Base-by-base conservation (phyloP, 2,329 filamentous ascomycete genomes). In the Pseudodiploospora longispora region DNA sequence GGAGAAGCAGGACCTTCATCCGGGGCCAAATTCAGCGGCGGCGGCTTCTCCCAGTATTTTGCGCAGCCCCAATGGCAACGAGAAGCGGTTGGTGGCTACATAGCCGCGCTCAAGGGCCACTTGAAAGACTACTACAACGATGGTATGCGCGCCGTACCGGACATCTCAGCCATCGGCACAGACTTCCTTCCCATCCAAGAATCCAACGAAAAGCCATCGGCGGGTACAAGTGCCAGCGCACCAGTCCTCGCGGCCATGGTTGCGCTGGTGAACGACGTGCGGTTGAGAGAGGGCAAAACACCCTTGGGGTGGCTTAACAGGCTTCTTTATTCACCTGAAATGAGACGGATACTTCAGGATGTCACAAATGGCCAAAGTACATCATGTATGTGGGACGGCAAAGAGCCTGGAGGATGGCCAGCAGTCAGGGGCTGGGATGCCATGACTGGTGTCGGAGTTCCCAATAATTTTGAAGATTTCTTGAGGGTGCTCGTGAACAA, bases 91-190 rank as follows among this genome's bases (percentile, higher is more conserved):
- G 46, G 50, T 4, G 52, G 48, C 5, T 76, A 76, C 46, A 52
- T 75, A 7, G 51, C 55, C 10, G 46, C 47, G 0, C 53, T 78
- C 55, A 55, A 63, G 52, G 54, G 59, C 4, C 63, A 67, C 32
- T 62, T 82, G 40, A 41, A 59, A 0, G 64, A 62, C 28, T 61
- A 68, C 44, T 75, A 72, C 57, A 68, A 75, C 50, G 47, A 55
- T 0, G 59, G 53, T 3, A 73, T 71, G 30, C 65, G 75, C 4
- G 74, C 65, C 1, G 65, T 69, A 19, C 71, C 71, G 4, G 71
- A 74, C 49, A 55, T 75, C 7, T 57, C 67, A 9, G 69, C 66
- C 6, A 68, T 85, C 27, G 73, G 80, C 1, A 75, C 75, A 6
- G 75, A 79, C 50, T 83, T 81, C 44, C 50, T 60, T 6, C 64